phyloP scores from a whole-genome alignment of 31 red algal genomes.

The Odonthalia washingtoniensis region DNA sequence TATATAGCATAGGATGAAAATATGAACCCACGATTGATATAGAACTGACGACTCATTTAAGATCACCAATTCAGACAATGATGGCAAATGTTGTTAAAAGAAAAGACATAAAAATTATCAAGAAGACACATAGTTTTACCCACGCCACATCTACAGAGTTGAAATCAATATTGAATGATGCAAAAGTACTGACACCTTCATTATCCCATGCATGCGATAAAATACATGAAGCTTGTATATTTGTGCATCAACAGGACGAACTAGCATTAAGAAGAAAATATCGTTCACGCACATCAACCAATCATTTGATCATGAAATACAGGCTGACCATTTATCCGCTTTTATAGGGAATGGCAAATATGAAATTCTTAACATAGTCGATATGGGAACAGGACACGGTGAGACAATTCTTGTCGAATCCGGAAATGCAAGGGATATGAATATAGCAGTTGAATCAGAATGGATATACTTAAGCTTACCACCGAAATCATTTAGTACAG shows the following conservation, averaged over 20 bases:
- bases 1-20: no score
- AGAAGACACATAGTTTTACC: background rate
- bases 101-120: background rate
- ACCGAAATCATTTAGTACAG: constrained; percentile 3
- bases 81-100: background rate
- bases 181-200: no score
- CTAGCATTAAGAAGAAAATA: background rate
- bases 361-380: constrained; percentile 10
- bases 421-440: background rate
- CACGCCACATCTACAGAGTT: background rate
- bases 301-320: background rate
- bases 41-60: background rate
- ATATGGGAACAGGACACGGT: background rate
- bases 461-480: constrained; percentile 5
- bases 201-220: background rate
- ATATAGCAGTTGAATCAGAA: background rate
- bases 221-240: no score
- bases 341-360: background rate
- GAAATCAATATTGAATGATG: background rate
- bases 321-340: constrained; percentile 1
- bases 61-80: background rate
- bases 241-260: constrained; percentile 18
- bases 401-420: background rate
- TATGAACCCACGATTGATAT: no score
- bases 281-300: background rate